Base-by-base conservation (phyloP, 768 basidiomycete species). In the Macrolepiota albuminosa region DNA sequence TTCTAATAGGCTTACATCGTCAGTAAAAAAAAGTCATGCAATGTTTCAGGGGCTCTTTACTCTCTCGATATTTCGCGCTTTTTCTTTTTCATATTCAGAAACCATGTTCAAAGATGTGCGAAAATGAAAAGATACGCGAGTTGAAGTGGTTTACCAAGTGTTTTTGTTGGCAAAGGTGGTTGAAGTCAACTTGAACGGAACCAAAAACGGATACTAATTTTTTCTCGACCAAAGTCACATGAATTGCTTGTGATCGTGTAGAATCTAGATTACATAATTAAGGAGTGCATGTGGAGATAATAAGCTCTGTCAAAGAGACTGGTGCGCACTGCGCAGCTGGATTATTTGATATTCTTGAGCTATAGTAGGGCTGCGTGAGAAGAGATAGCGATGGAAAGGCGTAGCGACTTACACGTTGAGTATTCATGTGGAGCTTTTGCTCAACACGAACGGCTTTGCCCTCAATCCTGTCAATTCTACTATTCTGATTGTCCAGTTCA, bases 401-500 rank as follows among this genome's bases (percentile, higher is more conserved):
- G 47, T 39, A 0, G 31, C 2, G n/a, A 78, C 81, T 40, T 67
- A 97, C 89, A 68, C 84, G 84, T 70, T 92, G 85, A 3, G 94
- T 97, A 72, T 92, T 94, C 73, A 80, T 81, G 78, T 84, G 81
- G 64, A 98, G 83, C 62, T 80, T 85, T 69, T 80, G 80, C 71
- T 95, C 93, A 47, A 95, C 76, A 29, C 72, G 76, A 63, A 82
- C 85, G 3, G 93, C 85, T 80, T 97, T 97, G 63, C 83, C 81
- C 54, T 84, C 84, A 61, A 98, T 87, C 51, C 81, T 78, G 40
- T 84, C 85, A 61, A 98, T 85, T 62, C 94, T 81, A 7, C 69
- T 66, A 76, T 94, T 98, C 80, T 99, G 97, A 26, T 76, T 78
- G 65, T 94, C 88, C 57, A 98, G 84, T 70, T 98, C 95, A 61